These are phyloP conservation scores for Kwoniella mangroviensis DNA, from an alignment of 768 basidiomycete species.

Conservation along the genomic window DNA sequence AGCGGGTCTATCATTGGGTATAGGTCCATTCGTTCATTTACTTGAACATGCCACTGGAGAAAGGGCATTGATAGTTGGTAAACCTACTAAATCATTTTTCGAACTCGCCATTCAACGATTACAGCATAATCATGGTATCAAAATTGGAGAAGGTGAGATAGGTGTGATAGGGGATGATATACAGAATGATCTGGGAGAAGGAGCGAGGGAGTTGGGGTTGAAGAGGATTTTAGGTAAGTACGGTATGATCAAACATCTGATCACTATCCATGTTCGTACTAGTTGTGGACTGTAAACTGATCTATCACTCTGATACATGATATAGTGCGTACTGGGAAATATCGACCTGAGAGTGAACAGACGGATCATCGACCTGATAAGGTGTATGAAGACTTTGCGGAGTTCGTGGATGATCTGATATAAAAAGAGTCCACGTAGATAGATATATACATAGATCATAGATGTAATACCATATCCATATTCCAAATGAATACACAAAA, in stretches of 20 bases:
- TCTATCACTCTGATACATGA: background rate
- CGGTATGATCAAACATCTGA: no score
- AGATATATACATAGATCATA: background rate
- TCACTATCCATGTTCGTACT: background rate
- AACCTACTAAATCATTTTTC: slow-evolving; percentile 68
- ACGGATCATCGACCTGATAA: slow-evolving; percentile 63
- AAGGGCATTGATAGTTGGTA: slow-evolving; percentile 67
- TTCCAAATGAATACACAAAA: no score
- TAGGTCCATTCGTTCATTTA: slow-evolving; percentile 71
- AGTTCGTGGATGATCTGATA: slow-evolving; percentile 64
- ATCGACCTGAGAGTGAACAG: slow-evolving; percentile 67
- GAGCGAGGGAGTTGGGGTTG: slow-evolving; percentile 67
- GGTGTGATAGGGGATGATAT: slow-evolving; percentile 73
- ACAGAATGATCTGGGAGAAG: slow-evolving; percentile 68
- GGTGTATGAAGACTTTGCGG: slow-evolving; percentile 64
- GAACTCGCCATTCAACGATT: slow-evolving; percentile 65
- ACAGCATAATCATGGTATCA: slow-evolving; percentile 16
- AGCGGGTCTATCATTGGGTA: slow-evolving; percentile 67
- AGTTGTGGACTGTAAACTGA: no score
- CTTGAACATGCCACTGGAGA: slow-evolving; percentile 65
- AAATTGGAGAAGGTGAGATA: slow-evolving; percentile 36
- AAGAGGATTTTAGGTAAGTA: slow-evolving; percentile 68
- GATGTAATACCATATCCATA: background rate
- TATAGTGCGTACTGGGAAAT: slow-evolving; percentile 73
- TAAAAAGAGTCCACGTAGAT: background rate